Conservation (phyloP, 768 basidiomycete genomes). For the Zangia roseola region DNA sequence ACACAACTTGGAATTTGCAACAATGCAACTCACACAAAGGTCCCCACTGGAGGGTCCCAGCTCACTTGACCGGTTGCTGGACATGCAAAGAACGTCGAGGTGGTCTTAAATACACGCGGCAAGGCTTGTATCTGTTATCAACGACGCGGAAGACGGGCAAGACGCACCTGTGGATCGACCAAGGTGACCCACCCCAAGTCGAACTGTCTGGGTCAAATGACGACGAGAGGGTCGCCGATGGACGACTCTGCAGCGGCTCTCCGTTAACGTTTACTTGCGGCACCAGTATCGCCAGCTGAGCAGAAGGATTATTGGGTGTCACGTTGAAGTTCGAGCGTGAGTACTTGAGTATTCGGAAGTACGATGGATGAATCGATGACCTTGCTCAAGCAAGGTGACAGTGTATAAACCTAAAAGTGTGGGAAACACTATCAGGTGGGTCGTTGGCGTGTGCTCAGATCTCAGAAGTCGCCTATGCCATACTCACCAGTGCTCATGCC, state of each 20-base stretch:
- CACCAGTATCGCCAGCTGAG: slow-evolving; percentile 21
- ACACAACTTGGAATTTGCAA: slow-evolving; percentile 16
- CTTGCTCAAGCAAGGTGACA: no score
- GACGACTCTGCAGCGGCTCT: slow-evolving; percentile 32
- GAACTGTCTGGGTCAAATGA: slow-evolving; percentile 38
- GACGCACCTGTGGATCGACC: slow-evolving; percentile 81
- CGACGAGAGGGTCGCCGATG: slow-evolving; percentile 22
- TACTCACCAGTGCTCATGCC: slow-evolving; percentile 43
- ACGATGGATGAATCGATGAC: no score
- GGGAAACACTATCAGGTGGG: no score
- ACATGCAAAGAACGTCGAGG: slow-evolving; percentile 84
- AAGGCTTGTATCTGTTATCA: slow-evolving; percentile 8
- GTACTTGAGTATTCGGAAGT: no score
- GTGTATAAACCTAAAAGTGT: no score
- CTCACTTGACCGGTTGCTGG: slow-evolving; percentile 89
- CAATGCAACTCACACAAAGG: slow-evolving; percentile 67
- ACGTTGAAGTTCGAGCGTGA: no score
- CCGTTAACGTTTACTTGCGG: slow-evolving; percentile 37
- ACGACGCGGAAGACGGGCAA: slow-evolving; percentile 4
- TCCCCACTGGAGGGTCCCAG: slow-evolving; percentile 90
- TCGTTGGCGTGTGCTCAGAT: slow-evolving; percentile 1
- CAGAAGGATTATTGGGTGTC: slow-evolving; percentile 10
- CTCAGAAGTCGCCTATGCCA: slow-evolving; percentile 16
- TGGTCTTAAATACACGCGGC: slow-evolving; percentile 37
- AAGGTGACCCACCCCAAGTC: slow-evolving; percentile 95